phyloP scores from a whole-genome alignment of 495 filamentous ascomycete species.

The Aspergillus incahuasiensis region DNA sequence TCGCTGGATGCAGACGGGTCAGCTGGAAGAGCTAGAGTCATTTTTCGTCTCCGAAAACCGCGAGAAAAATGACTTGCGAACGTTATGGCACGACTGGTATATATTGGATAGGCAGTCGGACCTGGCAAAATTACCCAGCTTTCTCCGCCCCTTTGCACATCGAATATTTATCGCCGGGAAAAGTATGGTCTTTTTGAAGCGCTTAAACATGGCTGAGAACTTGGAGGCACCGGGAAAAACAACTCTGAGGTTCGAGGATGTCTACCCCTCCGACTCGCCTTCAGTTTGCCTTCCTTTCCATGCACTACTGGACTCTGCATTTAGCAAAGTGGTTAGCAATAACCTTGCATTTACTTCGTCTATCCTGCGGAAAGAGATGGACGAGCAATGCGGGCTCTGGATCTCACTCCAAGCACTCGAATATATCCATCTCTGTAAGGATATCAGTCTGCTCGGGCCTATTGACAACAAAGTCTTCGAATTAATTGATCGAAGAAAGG shows the following conservation, averaged over 20 bases:
- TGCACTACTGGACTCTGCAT: slow-evolving; percentile 63
- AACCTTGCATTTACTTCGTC: slow-evolving; percentile 64
- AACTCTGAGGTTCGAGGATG: slow-evolving; percentile 50
- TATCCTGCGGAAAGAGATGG: slow-evolving; percentile 61
- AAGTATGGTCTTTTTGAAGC: slow-evolving; percentile 74
- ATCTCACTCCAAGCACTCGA: slow-evolving; percentile 62
- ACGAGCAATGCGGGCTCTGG: slow-evolving; percentile 63
- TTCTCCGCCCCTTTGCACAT: slow-evolving; percentile 60
- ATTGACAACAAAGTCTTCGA: slow-evolving; percentile 72
- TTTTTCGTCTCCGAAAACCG: slow-evolving; percentile 69
- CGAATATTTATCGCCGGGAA: slow-evolving; percentile 85
- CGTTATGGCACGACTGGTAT: slow-evolving; percentile 75
- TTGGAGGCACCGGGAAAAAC: slow-evolving; percentile 27
- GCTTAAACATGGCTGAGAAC: slow-evolving; percentile 39
- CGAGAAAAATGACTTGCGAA: slow-evolving; percentile 53
- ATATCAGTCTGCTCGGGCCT: slow-evolving; percentile 57
- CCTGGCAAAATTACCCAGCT: slow-evolving; percentile 61
- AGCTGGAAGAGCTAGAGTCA: slow-evolving; percentile 51
- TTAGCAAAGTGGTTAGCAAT: slow-evolving; percentile 65
- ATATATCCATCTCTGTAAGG: slow-evolving; percentile 65
- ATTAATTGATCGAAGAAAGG: slow-evolving; percentile 61
- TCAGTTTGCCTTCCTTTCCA: slow-evolving; percentile 63
- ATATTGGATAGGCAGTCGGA: slow-evolving; percentile 52
- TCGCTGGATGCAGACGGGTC: slow-evolving; percentile 80
- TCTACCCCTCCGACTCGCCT: slow-evolving; percentile 37